Percentiles rank a stretch among this genome's conserved stretches.
These are phyloP conservation scores for Lunasporangiospora selenospora DNA, from an alignment of 192 early-diverging fungal species.

Conservation along the genomic window DNA sequence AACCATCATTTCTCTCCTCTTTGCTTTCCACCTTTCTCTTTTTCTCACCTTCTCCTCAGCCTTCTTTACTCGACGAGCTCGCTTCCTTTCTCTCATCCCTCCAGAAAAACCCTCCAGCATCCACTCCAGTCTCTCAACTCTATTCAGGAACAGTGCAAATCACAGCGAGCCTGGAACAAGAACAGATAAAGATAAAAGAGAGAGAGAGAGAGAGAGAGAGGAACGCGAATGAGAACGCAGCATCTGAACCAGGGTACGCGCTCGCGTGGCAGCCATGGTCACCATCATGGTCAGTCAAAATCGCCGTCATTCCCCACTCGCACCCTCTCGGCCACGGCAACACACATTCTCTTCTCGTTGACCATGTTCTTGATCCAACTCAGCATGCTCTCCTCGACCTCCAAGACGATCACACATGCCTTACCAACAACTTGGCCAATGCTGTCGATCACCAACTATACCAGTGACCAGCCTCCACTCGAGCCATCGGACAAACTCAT, in stretches of 20 bases:
- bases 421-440: no score
- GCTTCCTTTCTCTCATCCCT: slow-evolving; percentile 1
- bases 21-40: not conserved
- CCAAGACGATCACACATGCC: not conserved
- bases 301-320: not conserved
- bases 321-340: not conserved
- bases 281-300: no score
- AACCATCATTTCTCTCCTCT: not conserved
- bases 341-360: not conserved
- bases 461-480: no score
- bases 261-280: no score
- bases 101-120: not conserved
- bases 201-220: no score
- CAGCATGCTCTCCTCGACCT: not conserved
- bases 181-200: no score
- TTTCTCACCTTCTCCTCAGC: not conserved
- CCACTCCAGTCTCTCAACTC: not conserved
- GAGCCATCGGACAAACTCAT: no score
- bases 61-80: not conserved
- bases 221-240: no score
- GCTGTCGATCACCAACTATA: not conserved
- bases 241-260: no score
- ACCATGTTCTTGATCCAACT: not conserved
- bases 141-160: not conserved
- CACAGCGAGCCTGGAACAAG: no score